Percentiles rank a stretch among this genome's conserved stretches.
Evolutionary conservation across 2,329 filamentous ascomycete species (phyloP).

Genomic region (Rhexocercosporidium sp.): DNA sequence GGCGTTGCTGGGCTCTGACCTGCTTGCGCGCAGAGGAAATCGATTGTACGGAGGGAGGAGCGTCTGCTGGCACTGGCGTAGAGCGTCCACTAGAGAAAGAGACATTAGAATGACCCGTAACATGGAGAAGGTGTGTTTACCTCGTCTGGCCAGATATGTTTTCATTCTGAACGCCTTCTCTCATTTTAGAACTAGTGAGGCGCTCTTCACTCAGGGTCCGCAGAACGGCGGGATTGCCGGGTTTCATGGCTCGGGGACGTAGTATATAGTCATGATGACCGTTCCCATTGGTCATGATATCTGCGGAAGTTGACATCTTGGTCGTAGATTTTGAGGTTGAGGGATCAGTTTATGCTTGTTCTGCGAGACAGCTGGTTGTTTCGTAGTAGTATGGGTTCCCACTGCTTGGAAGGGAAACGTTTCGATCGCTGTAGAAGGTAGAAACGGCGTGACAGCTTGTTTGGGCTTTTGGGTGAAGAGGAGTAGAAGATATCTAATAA

Average conservation of each 20-base stretch:
- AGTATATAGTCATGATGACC: conserved; percentile 40
- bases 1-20: conserved; percentile 78
- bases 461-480: background rate
- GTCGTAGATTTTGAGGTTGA: background rate
- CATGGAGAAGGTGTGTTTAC: conserved; percentile 21
- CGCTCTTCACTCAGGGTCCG: conserved; percentile 36
- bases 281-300: conserved; percentile 32
- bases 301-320: conserved; percentile 40
- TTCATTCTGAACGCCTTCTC: conserved; percentile 29
- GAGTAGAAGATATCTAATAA: background rate
- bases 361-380: background rate
- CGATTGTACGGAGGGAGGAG: conserved; percentile 87
- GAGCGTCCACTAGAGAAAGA: conserved; percentile 68
- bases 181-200: conserved; percentile 19
- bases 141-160: conserved; percentile 38
- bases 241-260: conserved; percentile 38
- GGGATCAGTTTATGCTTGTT: background rate
- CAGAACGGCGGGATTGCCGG: conserved; percentile 36
- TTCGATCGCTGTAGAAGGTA: background rate
- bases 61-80: conserved; percentile 85
- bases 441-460: background rate
- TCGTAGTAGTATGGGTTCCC: background rate
- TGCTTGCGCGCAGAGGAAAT: conserved; percentile 86
- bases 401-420: background rate
- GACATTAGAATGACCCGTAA: background rate